Evolutionary conservation across 306 rosid species (phyloP).

Genomic region (Cicer pinnatifidum): DNA sequence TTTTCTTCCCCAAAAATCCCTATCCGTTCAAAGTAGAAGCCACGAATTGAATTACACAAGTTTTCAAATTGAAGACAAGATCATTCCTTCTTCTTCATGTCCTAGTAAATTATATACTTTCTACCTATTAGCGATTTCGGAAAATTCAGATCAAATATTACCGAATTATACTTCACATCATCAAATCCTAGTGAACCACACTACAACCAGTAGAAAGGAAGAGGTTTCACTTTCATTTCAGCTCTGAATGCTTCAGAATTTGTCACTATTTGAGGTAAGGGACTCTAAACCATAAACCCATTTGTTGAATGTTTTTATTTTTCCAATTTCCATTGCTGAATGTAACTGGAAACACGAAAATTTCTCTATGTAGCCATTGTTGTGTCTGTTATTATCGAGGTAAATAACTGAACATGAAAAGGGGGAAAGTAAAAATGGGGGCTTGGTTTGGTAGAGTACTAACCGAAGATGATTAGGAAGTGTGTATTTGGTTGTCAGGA

Average conservation of each 20-base stretch:
- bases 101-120: not conserved
- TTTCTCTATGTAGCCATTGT: not conserved
- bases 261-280: not conserved
- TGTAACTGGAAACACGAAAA: not conserved
- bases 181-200: slow-evolving; percentile 10
- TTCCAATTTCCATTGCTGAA: not conserved
- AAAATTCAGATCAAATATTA: not conserved
- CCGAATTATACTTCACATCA: not conserved
- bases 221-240: not conserved
- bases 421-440: not conserved
- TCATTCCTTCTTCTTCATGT: not conserved
- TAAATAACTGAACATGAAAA: not conserved
- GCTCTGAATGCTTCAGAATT: not conserved
- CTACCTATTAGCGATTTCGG: not conserved
- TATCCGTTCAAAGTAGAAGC: not conserved
- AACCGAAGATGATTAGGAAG: not conserved
- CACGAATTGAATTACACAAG: not conserved
- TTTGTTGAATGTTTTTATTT: not conserved
- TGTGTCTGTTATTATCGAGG: not conserved
- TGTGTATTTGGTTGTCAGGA: not conserved
- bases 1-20: slow-evolving; percentile 16
- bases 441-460: not conserved
- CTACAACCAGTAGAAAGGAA: not conserved
- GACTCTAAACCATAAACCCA: not conserved
- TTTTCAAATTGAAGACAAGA: not conserved